phyloP scores from a whole-genome alignment of 2,329 filamentous ascomycete genomes.

The Didymella sp. region DNA sequence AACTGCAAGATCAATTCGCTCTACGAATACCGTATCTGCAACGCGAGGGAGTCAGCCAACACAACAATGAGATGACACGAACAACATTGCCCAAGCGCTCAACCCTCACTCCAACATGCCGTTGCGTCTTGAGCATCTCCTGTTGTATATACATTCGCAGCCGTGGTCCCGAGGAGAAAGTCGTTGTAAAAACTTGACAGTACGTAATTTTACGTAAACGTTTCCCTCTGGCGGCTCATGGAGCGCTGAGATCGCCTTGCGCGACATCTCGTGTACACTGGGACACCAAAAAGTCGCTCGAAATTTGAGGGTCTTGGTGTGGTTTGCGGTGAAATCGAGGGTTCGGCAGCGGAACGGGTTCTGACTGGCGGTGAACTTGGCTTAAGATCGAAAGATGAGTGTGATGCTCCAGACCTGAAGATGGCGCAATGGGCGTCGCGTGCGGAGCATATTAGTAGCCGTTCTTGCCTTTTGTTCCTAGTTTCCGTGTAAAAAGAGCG shows the following conservation, averaged over 20 bases:
- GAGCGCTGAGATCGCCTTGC: constrained; percentile 5
- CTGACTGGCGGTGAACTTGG: constrained; percentile 6
- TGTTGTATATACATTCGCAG: constrained; percentile 15
- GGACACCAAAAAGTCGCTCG: not conserved
- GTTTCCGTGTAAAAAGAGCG: not conserved
- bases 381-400: constrained; percentile 9
- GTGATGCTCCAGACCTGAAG: constrained; percentile 11
- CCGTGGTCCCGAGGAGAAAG: constrained; percentile 37
- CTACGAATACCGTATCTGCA: not conserved
- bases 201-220: constrained; percentile 41
- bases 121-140: constrained; percentile 5
- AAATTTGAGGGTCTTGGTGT: constrained; percentile 2
- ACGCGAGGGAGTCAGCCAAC: not conserved
- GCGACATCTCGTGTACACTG: constrained; percentile 12
- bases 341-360: not conserved
- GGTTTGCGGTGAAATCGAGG: not conserved
- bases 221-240: constrained; percentile 12
- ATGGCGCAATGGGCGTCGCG: constrained; percentile 14
- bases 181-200: constrained; percentile 19
- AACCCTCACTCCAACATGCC: not conserved
- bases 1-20: not conserved
- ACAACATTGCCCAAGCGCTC: not conserved
- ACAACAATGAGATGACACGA: not conserved
- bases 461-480: constrained; percentile 1
- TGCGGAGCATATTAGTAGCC: not conserved